Evolutionary conservation across 352 stramenopile species (phyloP).

Genomic region (Pseudoperonospora humuli): DNA sequence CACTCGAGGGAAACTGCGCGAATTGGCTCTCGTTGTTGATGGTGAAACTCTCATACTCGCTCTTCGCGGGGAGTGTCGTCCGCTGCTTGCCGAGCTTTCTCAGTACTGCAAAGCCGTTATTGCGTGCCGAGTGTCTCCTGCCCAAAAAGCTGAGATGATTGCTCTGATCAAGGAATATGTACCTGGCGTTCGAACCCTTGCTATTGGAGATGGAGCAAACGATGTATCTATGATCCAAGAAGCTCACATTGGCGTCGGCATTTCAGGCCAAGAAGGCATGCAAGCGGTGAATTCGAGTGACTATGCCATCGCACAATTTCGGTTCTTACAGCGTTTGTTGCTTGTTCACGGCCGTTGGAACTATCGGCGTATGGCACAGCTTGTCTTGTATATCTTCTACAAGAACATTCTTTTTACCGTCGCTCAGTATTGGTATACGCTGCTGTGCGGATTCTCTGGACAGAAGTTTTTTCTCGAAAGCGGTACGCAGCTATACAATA

Average conservation of each 20-base stretch:
- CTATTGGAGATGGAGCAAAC: constrained; percentile 91
- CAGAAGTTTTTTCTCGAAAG: constrained; percentile 80
- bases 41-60: constrained; percentile 57
- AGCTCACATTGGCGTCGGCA: constrained; percentile 87
- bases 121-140: constrained; percentile 74
- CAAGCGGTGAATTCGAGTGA: constrained; percentile 96
- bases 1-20: constrained; percentile 64
- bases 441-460: constrained; percentile 88
- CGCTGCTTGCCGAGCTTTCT: constrained; percentile 65
- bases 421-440: constrained; percentile 88
- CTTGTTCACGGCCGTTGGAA: constrained; percentile 96
- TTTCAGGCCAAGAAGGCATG: constrained; percentile 87
- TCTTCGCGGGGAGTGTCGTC: constrained; percentile 37
- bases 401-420: constrained; percentile 94
- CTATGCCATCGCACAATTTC: constrained; percentile 97
- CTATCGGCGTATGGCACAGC: constrained; percentile 92
- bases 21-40: constrained; percentile 64
- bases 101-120: constrained; percentile 71
- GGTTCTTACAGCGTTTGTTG: constrained; percentile 90
- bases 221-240: constrained; percentile 93
- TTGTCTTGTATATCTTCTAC: constrained; percentile 98
- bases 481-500: constrained; percentile 88
- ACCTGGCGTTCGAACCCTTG: constrained; percentile 50
- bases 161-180: constrained; percentile 45
- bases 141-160: constrained; percentile 76